Conservation (phyloP, 2,329 filamentous ascomycete genomes). For the Trichoderma simmonsii region DNA sequence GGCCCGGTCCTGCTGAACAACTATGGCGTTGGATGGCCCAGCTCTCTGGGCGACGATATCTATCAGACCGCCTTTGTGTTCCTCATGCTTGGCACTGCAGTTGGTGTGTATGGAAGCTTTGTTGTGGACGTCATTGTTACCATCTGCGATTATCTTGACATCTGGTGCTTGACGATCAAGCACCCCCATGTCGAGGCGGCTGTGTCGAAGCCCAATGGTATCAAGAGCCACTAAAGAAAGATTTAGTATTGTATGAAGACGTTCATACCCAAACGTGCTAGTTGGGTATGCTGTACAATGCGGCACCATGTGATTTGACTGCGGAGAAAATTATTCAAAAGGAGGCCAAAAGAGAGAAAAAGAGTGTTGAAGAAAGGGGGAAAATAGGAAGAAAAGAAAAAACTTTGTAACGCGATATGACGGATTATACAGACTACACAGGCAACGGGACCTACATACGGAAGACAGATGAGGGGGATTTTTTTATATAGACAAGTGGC, state of each 20-base stretch:
- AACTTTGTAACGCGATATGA: conserved; percentile 10
- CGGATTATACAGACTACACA: background rate
- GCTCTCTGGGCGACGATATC: conserved; percentile 67
- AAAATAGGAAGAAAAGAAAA: background rate
- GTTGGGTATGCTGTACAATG: background rate
- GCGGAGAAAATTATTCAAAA: background rate
- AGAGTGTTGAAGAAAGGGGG: background rate
- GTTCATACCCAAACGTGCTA: background rate
- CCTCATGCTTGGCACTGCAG: conserved; percentile 74
- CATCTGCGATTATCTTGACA: conserved; percentile 97
- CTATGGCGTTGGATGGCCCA: conserved; percentile 70
- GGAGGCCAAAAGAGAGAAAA: background rate
- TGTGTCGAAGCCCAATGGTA: conserved; percentile 31
- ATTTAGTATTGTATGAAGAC: background rate
- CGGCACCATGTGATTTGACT: background rate
- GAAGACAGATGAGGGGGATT: background rate
- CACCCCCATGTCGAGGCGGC: conserved; percentile 57
- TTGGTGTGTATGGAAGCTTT: conserved; percentile 96
- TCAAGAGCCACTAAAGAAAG: conserved; percentile 37
- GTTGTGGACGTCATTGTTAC: conserved; percentile 96
- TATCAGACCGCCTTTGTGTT: conserved; percentile 93
- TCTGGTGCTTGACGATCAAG: conserved; percentile 98
- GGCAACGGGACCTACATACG: background rate
- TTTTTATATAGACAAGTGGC: background rate
- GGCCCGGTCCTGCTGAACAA: conserved; percentile 64